Percentiles rank a stretch among this genome's conserved stretches.
phyloP scores from a whole-genome alignment of 2,329 filamentous ascomycete species.

The Colletotrichum coccodes region DNA sequence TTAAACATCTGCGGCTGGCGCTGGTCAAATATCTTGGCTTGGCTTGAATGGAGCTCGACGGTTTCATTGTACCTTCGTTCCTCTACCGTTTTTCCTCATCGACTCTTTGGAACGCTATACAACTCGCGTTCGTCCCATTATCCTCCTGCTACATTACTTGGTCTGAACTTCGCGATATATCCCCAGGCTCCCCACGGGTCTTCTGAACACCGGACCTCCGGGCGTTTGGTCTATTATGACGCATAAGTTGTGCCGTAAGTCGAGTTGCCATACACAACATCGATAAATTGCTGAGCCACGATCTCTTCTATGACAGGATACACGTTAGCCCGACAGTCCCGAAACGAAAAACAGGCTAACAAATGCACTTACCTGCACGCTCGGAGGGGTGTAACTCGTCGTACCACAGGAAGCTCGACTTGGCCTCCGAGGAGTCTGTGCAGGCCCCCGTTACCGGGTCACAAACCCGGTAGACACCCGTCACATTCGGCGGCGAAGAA shows the following conservation, averaged over 20 bases:
- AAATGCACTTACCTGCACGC: constrained; percentile 64
- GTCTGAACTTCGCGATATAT: neutral
- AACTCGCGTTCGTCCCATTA: neutral
- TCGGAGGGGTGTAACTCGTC: constrained; percentile 79
- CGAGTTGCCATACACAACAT: constrained; percentile 51
- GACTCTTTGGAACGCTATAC: neutral
- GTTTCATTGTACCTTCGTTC: too few species aligned
- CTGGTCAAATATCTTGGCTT: too few species aligned
- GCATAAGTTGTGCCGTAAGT: constrained; percentile 48
- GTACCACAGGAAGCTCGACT: constrained; percentile 75
- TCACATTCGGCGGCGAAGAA: constrained; percentile 70
- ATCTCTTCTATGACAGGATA: constrained; percentile 43
- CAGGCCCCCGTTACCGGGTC: constrained; percentile 45
- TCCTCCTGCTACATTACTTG: neutral
- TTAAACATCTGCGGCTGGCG: neutral
- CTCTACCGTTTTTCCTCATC: too few species aligned
- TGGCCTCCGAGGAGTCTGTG: constrained; percentile 48
- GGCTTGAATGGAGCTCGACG: too few species aligned
- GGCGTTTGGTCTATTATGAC: neutral
- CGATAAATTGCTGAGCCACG: constrained; percentile 52
- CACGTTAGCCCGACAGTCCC: constrained; percentile 19
- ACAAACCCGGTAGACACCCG: constrained; percentile 68
- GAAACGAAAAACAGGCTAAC: neutral
- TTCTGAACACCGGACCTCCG: neutral
- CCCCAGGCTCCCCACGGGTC: neutral